Percentiles rank a stretch among this genome's conserved stretches.
These are phyloP conservation scores for Gastrodia elata DNA, from an alignment of 106 monocot species.

Conservation along the genomic window DNA sequence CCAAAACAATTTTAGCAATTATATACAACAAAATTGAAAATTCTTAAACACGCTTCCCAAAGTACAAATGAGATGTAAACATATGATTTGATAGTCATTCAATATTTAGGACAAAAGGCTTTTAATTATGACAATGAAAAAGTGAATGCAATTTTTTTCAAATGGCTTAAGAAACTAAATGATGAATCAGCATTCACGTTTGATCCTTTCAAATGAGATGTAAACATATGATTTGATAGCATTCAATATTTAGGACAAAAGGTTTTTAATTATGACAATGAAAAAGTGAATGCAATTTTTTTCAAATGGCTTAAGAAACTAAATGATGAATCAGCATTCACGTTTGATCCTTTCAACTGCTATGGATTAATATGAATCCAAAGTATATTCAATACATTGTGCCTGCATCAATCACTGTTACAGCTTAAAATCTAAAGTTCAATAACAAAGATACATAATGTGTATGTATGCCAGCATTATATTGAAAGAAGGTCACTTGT, in stretches of 20 bases:
- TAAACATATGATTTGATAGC: not conserved
- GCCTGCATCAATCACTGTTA: not conserved
- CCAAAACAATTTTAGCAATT: not conserved
- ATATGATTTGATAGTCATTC: not conserved
- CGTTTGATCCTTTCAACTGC: slow-evolving; percentile 2
- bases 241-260: not conserved
- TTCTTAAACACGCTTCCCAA: not conserved
- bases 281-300: not conserved
- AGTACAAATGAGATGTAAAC: not conserved
- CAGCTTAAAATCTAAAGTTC: not conserved
- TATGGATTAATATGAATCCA: not conserved
- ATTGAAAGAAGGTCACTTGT: not conserved
- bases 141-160: not conserved
- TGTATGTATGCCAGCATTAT: not conserved
- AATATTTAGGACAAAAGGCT: not conserved
- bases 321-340: not conserved
- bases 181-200: not conserved
- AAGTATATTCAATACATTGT: not conserved
- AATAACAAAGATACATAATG: not conserved
- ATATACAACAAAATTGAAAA: not conserved
- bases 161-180: not conserved
- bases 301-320: not conserved
- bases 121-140: not conserved
- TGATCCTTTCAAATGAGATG: not conserved
- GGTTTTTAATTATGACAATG: not conserved